Base-by-base conservation (phyloP, 768 basidiomycete species). In the Naganishia onofrii region DNA sequence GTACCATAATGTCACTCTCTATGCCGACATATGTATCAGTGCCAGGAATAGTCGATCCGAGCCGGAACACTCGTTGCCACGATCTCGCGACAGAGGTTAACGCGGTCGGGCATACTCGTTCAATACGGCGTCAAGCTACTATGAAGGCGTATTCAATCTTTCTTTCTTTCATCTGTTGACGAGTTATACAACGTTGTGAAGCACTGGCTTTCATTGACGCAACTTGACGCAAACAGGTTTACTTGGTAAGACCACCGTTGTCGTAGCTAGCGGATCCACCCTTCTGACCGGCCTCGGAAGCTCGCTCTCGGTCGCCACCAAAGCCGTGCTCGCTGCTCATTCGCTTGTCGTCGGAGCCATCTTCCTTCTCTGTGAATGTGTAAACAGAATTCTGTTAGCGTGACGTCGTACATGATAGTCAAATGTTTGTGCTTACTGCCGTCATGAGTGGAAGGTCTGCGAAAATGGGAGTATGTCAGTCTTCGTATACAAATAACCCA, bases 301-400 rank as follows among this genome's bases (percentile, higher is more conserved):
- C 77, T 44, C 68, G 46, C 68, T 58, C 68, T 69, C 68, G 68
- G 29, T 42, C 42, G 31, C 78, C 79, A 67, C 80, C 80, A 71
- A 81, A 81, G 31, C 81, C 81, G 75, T 81, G 81, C 67, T 80
- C 80, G 52, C 73, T 73, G 44, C 70, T 72, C 56, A 75, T 75
- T 52, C 81, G 72, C 76, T 78, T 73, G 76, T 81, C 81, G 34
- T 71, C 71, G 36, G 72, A 67, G 7, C 81, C 81, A 52, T 78
- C 78, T 73, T 79, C 72, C 74, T 75, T 79, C 58, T 79, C 48
- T 51, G 48, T 51, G 23, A 26, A 3, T 51, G 6, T 6, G 23
- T 4, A 23, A 26, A 4, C n/a, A n/a, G n/a, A n/a, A n/a, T n/a
- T n/a, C 1, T 51, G 48, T 51, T 26, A 51, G 23, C 23, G 23